phyloP scores from a whole-genome alignment of 2,329 filamentous ascomycete genomes.

The Meredithiella fracta region DNA sequence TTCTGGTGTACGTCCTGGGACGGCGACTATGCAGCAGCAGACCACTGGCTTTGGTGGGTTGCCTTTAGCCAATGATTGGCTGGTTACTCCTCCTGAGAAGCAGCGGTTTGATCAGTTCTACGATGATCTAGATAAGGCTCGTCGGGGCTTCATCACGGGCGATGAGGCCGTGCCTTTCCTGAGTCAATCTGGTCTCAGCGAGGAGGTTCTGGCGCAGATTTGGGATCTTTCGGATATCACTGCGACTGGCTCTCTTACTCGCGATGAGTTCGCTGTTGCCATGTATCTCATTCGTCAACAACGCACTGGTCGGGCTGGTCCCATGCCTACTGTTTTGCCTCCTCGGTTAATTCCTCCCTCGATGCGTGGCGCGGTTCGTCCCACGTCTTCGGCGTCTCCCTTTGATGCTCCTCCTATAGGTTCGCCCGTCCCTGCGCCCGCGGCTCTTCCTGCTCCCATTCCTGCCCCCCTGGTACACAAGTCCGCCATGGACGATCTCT shows the following conservation, averaged over 20 bases:
- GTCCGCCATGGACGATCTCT: slow-evolving; percentile 83
- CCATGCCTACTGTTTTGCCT: slow-evolving; percentile 61
- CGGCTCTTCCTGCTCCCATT: slow-evolving; percentile 20
- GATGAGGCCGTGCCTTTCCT: slow-evolving; percentile 92
- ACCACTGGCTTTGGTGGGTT: slow-evolving; percentile 18
- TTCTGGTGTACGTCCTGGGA: slow-evolving; percentile 34
- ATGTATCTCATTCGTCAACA: slow-evolving; percentile 95
- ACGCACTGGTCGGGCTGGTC: slow-evolving; percentile 49
- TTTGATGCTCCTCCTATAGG: slow-evolving; percentile 33
- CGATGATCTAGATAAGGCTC: slow-evolving; percentile 61
- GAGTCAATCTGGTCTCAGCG: slow-evolving; percentile 74
- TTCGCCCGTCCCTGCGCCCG: slow-evolving; percentile 24
- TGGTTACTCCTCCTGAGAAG: slow-evolving; percentile 71
- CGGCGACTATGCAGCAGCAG: slow-evolving; percentile 26
- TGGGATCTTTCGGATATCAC: slow-evolving; percentile 96
- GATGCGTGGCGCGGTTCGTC: slow-evolving; percentile 47
- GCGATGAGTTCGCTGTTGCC: slow-evolving; percentile 88
- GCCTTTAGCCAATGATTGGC: slow-evolving; percentile 46
- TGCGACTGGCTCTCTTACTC: slow-evolving; percentile 67
- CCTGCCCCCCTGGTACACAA: slow-evolving; percentile 37
- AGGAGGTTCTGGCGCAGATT: slow-evolving; percentile 80
- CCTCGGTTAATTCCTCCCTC: slow-evolving; percentile 71
- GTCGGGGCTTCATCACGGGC: slow-evolving; percentile 72
- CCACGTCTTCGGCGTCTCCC: slow-evolving; percentile 32
- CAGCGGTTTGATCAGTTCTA: slow-evolving; percentile 76